phyloP scores from a whole-genome alignment of 805 yeast species.

The Kodamaea laetipori region DNA sequence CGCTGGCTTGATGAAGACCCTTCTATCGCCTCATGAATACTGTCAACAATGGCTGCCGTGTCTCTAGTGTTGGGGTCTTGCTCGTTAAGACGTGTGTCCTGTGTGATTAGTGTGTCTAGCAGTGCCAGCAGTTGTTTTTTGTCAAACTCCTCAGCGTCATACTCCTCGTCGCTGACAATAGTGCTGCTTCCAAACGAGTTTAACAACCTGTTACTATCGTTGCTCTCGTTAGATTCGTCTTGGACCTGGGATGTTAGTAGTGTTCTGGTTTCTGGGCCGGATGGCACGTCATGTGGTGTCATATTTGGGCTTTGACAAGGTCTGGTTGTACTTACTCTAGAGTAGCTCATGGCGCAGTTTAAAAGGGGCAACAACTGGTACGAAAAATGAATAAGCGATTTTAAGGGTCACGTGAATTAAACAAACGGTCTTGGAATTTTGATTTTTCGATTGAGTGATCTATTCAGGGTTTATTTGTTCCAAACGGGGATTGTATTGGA shows the following conservation, averaged over 20 bases:
- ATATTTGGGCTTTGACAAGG: too few species aligned
- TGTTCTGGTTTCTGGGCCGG: not conserved
- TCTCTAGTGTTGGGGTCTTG: not conserved
- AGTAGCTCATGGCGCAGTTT: too few species aligned
- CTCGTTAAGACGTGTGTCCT: conserved; percentile 6
- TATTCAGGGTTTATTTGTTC: too few species aligned
- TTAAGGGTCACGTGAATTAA: too few species aligned
- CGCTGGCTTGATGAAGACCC: conserved; percentile 19
- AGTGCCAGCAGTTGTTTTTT: conserved; percentile 4
- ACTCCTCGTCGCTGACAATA: conserved; percentile 6
- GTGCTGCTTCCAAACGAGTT: conserved; percentile 10
- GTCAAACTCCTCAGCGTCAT: conserved; percentile 4
- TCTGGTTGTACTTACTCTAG: too few species aligned
- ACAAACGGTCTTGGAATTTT: too few species aligned
- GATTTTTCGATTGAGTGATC: too few species aligned
- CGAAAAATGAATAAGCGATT: too few species aligned
- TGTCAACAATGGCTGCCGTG: conserved; percentile 18
- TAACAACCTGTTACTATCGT: conserved; percentile 13
- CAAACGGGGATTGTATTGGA: too few species aligned
- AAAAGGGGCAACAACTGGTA: too few species aligned
- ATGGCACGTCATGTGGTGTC: too few species aligned
- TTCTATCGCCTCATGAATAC: conserved; percentile 23
- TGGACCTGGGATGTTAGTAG: conserved; percentile 2
- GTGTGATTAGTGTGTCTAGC: conserved; percentile 5
- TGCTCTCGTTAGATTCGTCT: conserved; percentile 1